A percentile compares a stretch with the other conserved stretches of the same genome.
Conservation (phyloP, 2,329 filamentous ascomycete genomes). For the Scedosporium minutisporum region DNA sequence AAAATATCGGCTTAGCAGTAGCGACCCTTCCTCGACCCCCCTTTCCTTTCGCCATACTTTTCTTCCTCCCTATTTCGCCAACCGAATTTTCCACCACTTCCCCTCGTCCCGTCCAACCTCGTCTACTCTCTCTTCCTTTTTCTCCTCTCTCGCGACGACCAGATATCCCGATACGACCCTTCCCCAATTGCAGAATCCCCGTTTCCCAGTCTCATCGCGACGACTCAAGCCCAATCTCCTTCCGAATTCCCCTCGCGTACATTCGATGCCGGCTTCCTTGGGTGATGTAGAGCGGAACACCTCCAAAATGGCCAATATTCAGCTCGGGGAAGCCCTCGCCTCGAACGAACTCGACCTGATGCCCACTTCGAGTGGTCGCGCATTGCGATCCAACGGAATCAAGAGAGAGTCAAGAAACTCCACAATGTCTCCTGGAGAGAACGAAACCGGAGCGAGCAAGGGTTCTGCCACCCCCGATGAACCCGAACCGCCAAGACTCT, state of each 20-base stretch:
- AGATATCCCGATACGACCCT: background rate
- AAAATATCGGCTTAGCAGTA: background rate
- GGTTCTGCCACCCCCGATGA: slow-evolving; percentile 38
- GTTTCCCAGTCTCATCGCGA: background rate
- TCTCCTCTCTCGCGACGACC: background rate
- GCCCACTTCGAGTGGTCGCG: background rate
- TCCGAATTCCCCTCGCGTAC: background rate
- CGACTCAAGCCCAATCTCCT: background rate
- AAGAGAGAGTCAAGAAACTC: slow-evolving; percentile 1
- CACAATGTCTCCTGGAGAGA: slow-evolving; percentile 3
- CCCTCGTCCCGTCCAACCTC: background rate
- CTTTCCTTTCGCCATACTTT: background rate
- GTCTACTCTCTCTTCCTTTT: background rate
- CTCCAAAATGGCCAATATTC: slow-evolving; percentile 3
- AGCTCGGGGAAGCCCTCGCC: slow-evolving; percentile 1
- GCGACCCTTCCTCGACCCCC: background rate
- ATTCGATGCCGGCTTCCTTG: background rate
- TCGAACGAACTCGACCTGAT: background rate
- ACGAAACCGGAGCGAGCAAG: slow-evolving; percentile 15
- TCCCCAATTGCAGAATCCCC: background rate
- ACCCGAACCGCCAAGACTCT: slow-evolving; percentile 53
- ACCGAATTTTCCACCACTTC: background rate
- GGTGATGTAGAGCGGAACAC: slow-evolving; percentile 6
- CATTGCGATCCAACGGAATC: background rate
- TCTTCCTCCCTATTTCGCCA: background rate